Percentiles rank a stretch among this genome's conserved stretches.
phyloP scores from a whole-genome alignment of 2,329 filamentous ascomycete species.

The Talaromyces islandicus region DNA sequence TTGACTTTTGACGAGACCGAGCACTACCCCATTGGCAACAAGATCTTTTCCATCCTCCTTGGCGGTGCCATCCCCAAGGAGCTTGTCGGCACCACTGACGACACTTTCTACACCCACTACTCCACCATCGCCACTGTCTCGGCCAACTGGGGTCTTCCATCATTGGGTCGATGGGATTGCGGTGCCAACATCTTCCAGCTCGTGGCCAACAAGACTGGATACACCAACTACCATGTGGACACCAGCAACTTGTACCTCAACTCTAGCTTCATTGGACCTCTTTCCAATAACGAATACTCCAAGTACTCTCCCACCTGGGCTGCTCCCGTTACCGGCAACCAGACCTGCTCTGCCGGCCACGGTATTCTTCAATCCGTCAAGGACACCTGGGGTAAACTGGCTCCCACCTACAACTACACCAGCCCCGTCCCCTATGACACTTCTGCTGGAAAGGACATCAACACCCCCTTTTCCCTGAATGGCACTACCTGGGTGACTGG shows the following conservation, averaged over 20 bases:
- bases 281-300: slow-evolving; percentile 22
- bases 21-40: slow-evolving; percentile 61
- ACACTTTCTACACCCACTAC: slow-evolving; percentile 68
- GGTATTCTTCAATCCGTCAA: slow-evolving; percentile 30
- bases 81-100: slow-evolving; percentile 63
- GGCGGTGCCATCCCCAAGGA: slow-evolving; percentile 64
- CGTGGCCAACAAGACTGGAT: slow-evolving; percentile 57
- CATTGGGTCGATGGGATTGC: slow-evolving; percentile 66
- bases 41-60: slow-evolving; percentile 63
- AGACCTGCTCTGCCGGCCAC: slow-evolving; percentile 28
- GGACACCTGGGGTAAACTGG: slow-evolving; percentile 22
- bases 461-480: slow-evolving; percentile 16
- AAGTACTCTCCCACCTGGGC: slow-evolving; percentile 25
- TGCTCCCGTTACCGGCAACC: slow-evolving; percentile 19
- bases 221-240: slow-evolving; percentile 40
- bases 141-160: slow-evolving; percentile 65
- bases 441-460: slow-evolving; percentile 19
- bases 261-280: slow-evolving; percentile 47
- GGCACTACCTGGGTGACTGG: slow-evolving; percentile 11
- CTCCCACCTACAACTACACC: slow-evolving; percentile 29
- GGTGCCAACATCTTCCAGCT: slow-evolving; percentile 63
- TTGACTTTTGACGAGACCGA: slow-evolving; percentile 77
- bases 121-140: slow-evolving; percentile 60
- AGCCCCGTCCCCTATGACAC: slow-evolving; percentile 28
- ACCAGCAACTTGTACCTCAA: slow-evolving; percentile 45